A percentile compares a stretch with the other conserved stretches of the same genome.
Evolutionary conservation across 2,329 filamentous ascomycete genomes (phyloP).

Genomic region (Claviceps quebecensis): DNA sequence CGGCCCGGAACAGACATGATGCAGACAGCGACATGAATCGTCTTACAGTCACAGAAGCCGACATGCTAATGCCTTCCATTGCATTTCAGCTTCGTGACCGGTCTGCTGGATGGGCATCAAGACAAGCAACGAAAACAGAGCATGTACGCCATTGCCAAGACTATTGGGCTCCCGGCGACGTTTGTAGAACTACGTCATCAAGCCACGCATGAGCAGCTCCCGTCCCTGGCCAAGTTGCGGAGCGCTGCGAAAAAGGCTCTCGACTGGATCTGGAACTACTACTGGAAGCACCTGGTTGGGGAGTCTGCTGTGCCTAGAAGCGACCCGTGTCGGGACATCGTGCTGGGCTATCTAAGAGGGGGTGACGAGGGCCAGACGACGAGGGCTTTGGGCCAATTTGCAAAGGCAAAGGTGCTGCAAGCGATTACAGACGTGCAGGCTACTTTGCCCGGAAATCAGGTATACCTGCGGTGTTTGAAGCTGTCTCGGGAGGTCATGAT

Average conservation of each 20-base stretch:
- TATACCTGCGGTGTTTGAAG: conserved; percentile 30
- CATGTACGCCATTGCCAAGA: conserved; percentile 60
- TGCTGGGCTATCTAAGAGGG: conserved; percentile 26
- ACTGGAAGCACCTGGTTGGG: conserved; percentile 49
- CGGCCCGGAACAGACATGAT: background rate
- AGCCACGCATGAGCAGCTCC: conserved; percentile 78
- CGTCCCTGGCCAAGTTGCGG: conserved; percentile 59
- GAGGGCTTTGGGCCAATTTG: conserved; percentile 21
- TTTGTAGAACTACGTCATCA: conserved; percentile 87
- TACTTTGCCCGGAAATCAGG: conserved; percentile 26
- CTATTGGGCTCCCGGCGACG: conserved; percentile 54
- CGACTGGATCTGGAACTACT: conserved; percentile 78
- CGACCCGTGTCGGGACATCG: conserved; percentile 19
- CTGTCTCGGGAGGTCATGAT: conserved; percentile 28
- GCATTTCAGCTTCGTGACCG: conserved; percentile 56
- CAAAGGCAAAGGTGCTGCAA: conserved; percentile 21
- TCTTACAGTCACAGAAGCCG: background rate
- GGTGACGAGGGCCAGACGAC: conserved; percentile 17
- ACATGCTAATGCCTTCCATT: background rate
- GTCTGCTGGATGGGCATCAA: conserved; percentile 61
- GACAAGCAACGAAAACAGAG: conserved; percentile 52
- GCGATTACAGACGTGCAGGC: conserved; percentile 25
- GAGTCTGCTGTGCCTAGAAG: conserved; percentile 6
- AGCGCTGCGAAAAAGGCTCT: conserved; percentile 56
- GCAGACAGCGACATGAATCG: background rate